Evolutionary conservation across 768 basidiomycete species (phyloP), one percentile per base, ranked within the genome.

Genomic region (Polyporus arcularius): DNA sequence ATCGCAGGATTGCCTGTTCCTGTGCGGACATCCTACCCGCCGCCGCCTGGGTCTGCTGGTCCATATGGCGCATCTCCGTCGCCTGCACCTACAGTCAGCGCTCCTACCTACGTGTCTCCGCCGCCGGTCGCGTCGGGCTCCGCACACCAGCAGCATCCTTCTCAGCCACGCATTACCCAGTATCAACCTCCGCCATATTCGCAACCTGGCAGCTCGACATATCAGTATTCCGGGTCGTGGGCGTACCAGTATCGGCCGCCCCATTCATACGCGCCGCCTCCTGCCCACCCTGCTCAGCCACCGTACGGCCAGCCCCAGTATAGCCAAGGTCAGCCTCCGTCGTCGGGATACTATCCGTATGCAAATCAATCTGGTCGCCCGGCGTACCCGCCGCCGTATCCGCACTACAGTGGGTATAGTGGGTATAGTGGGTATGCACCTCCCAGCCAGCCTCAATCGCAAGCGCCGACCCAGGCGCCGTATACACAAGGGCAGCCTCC

Each of bases 221-320:
- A 61, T 43, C 56, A 61, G 15, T 71, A 68, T 40, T 62, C 65
- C 10, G 64, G 67, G 1, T 72, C 74, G 5, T 63, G 69, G n/a
- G 76, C 73, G 18, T 77, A 76, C 43, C 71, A 73, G 31, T 60
- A 65, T 41, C 31, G 57, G 12, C 50, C 45, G 45, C 62, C 61
- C 69, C 53, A 21, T 4, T n/a, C 40, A 10, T 42, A 30, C 46
- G 8, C 46, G 6, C 46, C 30, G 32, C 32, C 50, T 35, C 30
- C n/a, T 35, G 30, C 50, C 16, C 32, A 28, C 18, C 3, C n/a
- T 35, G 15, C 31, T 9, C 31, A 21, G 8, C 16, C 31, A 8
- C 11, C 50, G 15, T 52, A 28, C 21, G n/a, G 30, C 9, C n/a
- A 52, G 28, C 14, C 50, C 11, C 50, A 52, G 48, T 26, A 12